These are phyloP conservation scores for Spergularia azorica DNA, from an alignment of 179 eudicot species.

Conservation along the genomic window DNA sequence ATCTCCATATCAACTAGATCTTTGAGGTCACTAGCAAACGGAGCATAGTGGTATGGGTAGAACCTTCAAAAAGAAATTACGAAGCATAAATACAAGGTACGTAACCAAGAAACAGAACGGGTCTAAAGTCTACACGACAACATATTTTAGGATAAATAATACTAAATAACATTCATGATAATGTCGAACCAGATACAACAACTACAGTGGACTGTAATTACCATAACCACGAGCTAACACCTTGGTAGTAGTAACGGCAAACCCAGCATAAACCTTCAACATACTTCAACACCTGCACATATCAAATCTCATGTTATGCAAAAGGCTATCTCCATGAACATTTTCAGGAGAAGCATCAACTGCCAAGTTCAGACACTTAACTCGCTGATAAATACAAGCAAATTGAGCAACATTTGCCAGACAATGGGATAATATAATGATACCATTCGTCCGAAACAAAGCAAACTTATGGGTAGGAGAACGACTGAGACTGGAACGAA, in stretches of 20 bases:
- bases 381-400: too few relatives aligned
- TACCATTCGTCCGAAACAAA: background rate
- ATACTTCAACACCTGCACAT: conserved; percentile 84
- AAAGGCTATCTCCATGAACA: too few relatives aligned
- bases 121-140: background rate
- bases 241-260: conserved; percentile 94
- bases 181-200: background rate
- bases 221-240: conserved; percentile 99
- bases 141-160: background rate
- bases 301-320: background rate
- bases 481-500: background rate
- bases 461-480: background rate
- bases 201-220: conserved; percentile 27
- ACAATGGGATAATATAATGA: too few relatives aligned
- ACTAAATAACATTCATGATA: background rate
- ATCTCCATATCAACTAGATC: conserved; percentile 86
- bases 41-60: conserved; percentile 99
- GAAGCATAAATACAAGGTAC: background rate
- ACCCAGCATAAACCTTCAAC: conserved; percentile 99
- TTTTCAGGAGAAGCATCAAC: background rate
- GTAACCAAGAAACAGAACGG: background rate
- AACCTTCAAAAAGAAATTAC: conserved; percentile 53
- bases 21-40: conserved; percentile 97
- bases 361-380: too few relatives aligned
- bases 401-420: too few relatives aligned